Percentiles rank a stretch among this genome's conserved stretches.
These are phyloP conservation scores for Urtica urens DNA, from an alignment of 306 rosid genomes.

Conservation along the genomic window DNA sequence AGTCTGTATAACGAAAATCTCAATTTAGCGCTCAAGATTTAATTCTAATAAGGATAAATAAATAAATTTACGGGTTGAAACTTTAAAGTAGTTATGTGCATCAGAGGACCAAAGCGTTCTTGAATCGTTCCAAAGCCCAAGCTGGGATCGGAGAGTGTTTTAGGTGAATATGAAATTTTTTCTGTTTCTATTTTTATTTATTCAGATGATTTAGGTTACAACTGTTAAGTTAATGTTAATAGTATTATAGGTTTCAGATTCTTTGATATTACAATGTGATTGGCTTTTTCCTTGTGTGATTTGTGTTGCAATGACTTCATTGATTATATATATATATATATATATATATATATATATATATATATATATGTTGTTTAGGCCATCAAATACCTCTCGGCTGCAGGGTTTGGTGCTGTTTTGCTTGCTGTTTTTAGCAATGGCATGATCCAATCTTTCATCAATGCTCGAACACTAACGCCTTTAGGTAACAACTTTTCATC, in stretches of 20 bases:
- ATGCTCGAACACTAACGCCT: slow-evolving; percentile 58
- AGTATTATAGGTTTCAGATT: no score
- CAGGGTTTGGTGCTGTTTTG: slow-evolving; percentile 90
- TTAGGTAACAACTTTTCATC: slow-evolving; percentile 38
- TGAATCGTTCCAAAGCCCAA: neutral
- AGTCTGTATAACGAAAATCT: no score
- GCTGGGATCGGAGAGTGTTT: no score
- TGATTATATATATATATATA: no score
- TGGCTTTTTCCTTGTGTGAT: slow-evolving; percentile 8
- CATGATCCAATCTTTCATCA: slow-evolving; percentile 77
- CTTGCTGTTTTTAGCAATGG: slow-evolving; percentile 89
- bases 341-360: no score
- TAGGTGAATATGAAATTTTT: no score
- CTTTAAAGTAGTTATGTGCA: neutral
- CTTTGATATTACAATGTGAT: slow-evolving; percentile 4
- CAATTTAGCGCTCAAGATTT: no score
- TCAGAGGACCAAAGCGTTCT: neutral
- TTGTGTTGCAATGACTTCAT: slow-evolving; percentile 17
- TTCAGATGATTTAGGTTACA: no score
- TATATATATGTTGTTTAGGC: slow-evolving; percentile 50
- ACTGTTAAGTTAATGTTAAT: no score
- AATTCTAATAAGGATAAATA: no score
- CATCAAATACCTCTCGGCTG: slow-evolving; percentile 78
- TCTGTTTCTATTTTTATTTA: no score
- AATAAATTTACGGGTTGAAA: neutral